Evolutionary conservation across 768 basidiomycete genomes (phyloP), one percentile per base, ranked within the genome.

Genomic region (Trametes maxima): DNA sequence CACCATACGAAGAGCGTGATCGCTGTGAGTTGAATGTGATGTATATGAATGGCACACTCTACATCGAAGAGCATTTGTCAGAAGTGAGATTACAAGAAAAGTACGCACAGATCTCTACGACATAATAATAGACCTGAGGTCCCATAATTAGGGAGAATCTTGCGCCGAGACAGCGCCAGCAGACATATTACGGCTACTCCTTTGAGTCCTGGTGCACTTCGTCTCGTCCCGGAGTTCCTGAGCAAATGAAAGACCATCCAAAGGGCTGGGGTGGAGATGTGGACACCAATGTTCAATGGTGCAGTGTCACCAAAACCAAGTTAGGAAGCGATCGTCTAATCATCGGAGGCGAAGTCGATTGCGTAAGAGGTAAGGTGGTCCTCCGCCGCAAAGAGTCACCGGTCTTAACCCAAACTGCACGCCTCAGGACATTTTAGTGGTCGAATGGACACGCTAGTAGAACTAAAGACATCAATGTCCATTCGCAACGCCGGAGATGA

Each of bases 341-440:
- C 59, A 85, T 95, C 48, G 94, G 94, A 1, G 94, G 94, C 5
- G 94, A 95, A 74, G 94, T 96, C 6, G 94, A 96, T 72, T 96
- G 94, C 69, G 85, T 94, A 21, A 79, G 85, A 72, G 89, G 92
- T 90, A 62, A 60, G 77, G 69, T 11, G 21, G 5, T 6, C 5
- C 10, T 22, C 3, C 12, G 21, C 5, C 24, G 21, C 57, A 4
- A 35, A 21, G 21, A 25, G 24, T 25, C 22, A 28, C 16, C 25
- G 5, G 21, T 13, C 21, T 25, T 1, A 47, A 24, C 14, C 21
- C 17, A 21, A 10, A 44, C n/a, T 36, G 47, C 19, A 24, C 16
- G 21, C n/a, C n/a, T 56, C 39, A 92, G 92, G 78, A 46, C 79
- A 72, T 66, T 88, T 87, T 65, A 79, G 81, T 16, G 85, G 85